phyloP scores from a whole-genome alignment of 2,329 filamentous ascomycete species.

The Ophidiomyces ophidiicola region DNA sequence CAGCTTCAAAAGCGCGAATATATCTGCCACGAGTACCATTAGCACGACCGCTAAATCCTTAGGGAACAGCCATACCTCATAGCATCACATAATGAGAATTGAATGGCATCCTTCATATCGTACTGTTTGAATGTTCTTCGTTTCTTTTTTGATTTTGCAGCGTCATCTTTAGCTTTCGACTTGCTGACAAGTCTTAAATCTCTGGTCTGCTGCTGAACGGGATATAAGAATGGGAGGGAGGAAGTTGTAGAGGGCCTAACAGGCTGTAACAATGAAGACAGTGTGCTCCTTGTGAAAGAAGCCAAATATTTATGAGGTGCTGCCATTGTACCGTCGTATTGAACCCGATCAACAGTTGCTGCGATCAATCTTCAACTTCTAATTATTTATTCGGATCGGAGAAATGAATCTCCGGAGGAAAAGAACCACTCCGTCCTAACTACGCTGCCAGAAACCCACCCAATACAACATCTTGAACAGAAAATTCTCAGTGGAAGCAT shows the following conservation, averaged over 20 bases:
- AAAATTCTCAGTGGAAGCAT: too few relatives aligned
- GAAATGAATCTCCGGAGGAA: too few relatives aligned
- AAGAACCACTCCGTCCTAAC: too few relatives aligned
- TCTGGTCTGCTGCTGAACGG: constrained; percentile 15
- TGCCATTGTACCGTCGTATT: constrained; percentile 11
- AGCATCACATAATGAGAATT: constrained; percentile 78
- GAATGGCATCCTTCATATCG: constrained; percentile 52
- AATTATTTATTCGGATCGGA: too few relatives aligned
- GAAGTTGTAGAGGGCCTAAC: constrained; percentile 11
- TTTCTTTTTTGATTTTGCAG: constrained; percentile 37
- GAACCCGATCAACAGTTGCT: neutral
- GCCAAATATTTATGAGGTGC: constrained; percentile 14
- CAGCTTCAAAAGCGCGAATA: constrained; percentile 84
- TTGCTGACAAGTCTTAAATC: constrained; percentile 6
- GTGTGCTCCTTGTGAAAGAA: constrained; percentile 13
- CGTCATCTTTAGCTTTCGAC: constrained; percentile 10
- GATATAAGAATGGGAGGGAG: constrained; percentile 15
- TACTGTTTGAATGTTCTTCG: constrained; percentile 51
- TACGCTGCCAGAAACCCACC: too few relatives aligned
- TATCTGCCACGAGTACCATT: too few relatives aligned
- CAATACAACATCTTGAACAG: too few relatives aligned
- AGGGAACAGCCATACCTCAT: constrained; percentile 50
- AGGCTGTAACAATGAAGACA: constrained; percentile 11
- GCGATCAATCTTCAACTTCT: too few relatives aligned
- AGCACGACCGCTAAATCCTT: too few relatives aligned